Percentiles rank a stretch among this genome's conserved stretches.
Evolutionary conservation across 2,329 filamentous ascomycete species (phyloP).

Genomic region (Xylaria hypoxylon): DNA sequence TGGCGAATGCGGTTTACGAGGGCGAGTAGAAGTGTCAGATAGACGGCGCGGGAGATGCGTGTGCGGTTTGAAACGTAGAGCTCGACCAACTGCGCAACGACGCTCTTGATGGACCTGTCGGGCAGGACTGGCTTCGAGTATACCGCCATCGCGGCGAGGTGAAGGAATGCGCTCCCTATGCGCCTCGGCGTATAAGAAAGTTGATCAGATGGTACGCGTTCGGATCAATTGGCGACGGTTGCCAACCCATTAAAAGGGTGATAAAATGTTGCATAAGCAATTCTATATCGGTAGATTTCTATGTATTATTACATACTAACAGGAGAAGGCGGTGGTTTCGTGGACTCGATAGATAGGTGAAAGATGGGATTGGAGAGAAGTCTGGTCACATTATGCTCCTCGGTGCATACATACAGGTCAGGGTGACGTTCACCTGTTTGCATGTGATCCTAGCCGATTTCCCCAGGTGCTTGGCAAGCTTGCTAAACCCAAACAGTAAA

Average conservation of each 20-base stretch:
- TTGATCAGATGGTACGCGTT: constrained; percentile 3
- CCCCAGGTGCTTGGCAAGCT: constrained; percentile 26
- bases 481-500: background rate
- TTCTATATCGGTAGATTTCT: constrained; percentile 28
- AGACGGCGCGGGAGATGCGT: constrained; percentile 84
- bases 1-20: constrained; percentile 88
- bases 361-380: constrained; percentile 26
- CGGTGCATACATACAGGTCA: constrained; percentile 41
- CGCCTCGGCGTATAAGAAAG: constrained; percentile 25
- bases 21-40: constrained; percentile 82
- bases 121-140: constrained; percentile 77
- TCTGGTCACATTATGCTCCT: constrained; percentile 40
- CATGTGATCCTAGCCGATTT: constrained; percentile 44
- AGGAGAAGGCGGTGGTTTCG: constrained; percentile 2
- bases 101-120: constrained; percentile 72
- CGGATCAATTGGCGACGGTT: constrained; percentile 20
- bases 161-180: constrained; percentile 36
- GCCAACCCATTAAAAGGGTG: constrained; percentile 39
- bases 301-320: constrained; percentile 44
- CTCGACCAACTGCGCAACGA: constrained; percentile 74
- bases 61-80: constrained; percentile 85
- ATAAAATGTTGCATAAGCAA: constrained; percentile 14
- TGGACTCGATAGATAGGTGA: too few species aligned
- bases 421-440: constrained; percentile 45
- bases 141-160: constrained; percentile 70